Conservation (phyloP, 805 yeast species). For the Myxozyma neglecta region DNA sequence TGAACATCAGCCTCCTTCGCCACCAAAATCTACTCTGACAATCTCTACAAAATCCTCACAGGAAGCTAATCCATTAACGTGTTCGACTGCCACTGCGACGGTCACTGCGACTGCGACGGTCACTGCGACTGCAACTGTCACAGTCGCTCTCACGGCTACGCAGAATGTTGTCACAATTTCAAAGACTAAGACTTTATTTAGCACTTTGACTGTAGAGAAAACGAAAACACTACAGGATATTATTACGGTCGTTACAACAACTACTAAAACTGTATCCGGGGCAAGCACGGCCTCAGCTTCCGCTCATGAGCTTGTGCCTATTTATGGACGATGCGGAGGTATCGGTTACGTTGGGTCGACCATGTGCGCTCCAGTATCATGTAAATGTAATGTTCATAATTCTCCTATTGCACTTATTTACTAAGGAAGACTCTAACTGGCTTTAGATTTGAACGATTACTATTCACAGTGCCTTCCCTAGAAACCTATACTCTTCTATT, state of each 20-base stretch:
- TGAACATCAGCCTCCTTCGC: background rate
- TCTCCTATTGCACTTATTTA: too few species aligned
- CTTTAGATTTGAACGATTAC: slow-evolving; percentile 5
- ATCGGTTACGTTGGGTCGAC: slow-evolving; percentile 7
- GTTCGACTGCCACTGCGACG: background rate
- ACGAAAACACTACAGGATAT: too few species aligned
- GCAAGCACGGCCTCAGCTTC: background rate
- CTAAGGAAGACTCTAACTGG: background rate
- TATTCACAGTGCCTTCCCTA: slow-evolving; percentile 6
- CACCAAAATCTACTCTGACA: background rate
- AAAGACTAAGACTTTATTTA: background rate
- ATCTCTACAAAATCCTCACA: background rate
- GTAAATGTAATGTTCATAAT: background rate
- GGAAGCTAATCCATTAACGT: too few species aligned
- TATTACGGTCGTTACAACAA: background rate
- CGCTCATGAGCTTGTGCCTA: background rate
- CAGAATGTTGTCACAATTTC: background rate
- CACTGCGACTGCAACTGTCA: background rate
- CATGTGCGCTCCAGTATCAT: background rate
- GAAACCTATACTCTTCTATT: background rate
- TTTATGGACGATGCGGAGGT: slow-evolving; percentile 11
- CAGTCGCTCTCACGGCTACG: background rate
- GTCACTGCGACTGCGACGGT: background rate
- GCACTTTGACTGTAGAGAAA: background rate
- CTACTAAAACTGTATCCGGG: background rate